Evolutionary conservation across 352 stramenopile species (phyloP).

Genomic region (Aphanomyces invadans): DNA sequence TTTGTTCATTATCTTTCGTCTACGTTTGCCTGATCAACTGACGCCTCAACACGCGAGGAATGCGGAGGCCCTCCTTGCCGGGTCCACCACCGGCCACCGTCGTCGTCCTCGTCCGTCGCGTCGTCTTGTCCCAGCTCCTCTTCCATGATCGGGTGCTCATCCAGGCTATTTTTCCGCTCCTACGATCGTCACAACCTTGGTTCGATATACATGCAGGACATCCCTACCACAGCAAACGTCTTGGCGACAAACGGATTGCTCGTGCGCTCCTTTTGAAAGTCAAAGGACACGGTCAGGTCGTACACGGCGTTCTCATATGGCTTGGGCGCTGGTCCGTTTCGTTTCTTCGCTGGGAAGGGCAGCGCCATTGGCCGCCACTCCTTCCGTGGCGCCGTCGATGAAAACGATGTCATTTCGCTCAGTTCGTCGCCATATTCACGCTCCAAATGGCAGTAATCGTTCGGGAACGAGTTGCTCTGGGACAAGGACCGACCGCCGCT

Average conservation of each 20-base stretch:
- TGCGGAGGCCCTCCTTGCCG: too few species aligned
- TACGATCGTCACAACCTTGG: not conserved
- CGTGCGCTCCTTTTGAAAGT: constrained; percentile 45
- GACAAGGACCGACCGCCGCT: not conserved
- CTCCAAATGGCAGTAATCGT: constrained; percentile 19
- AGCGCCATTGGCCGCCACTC: not conserved
- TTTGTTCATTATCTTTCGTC: constrained; percentile 5
- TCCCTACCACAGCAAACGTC: not conserved
- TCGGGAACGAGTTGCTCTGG: constrained; percentile 1
- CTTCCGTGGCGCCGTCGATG: not conserved
- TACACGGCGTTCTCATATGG: constrained; percentile 26
- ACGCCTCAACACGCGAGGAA: too few species aligned
- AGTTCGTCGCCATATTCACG: constrained; percentile 6
- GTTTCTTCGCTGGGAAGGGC: not conserved
- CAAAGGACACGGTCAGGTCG: constrained; percentile 59
- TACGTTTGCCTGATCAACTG: too few species aligned
- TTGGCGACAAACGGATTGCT: constrained; percentile 47
- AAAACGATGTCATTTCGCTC: constrained; percentile 18
- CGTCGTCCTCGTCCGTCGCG: not conserved
- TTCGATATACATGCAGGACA: too few species aligned
- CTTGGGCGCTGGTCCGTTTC: too few species aligned
- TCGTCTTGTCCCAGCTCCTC: constrained; percentile 6
- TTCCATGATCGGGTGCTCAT: constrained; percentile 9
- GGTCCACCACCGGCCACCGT: too few species aligned
- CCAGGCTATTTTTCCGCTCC: not conserved